These are phyloP conservation scores for Exophiala mesophila DNA, from an alignment of 2,329 filamentous ascomycete species.

Conservation along the genomic window DNA sequence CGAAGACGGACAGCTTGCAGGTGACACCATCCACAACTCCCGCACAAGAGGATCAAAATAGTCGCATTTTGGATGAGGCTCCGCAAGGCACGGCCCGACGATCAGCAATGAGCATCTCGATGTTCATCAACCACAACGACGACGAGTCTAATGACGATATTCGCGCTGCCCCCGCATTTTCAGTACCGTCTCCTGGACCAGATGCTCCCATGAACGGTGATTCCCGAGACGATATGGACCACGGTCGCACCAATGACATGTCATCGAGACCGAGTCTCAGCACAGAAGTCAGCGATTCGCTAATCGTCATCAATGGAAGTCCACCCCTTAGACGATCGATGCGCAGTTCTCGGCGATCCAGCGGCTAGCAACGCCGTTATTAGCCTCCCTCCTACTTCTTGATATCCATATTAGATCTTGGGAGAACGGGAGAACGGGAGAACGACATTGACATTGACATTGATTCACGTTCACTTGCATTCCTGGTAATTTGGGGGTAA, in stretches of 20 bases:
- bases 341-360: conserved; percentile 11
- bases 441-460: too few species aligned
- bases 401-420: too few species aligned
- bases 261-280: conserved; percentile 9
- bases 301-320: conserved; percentile 11
- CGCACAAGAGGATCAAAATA: conserved; percentile 6
- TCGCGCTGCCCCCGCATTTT: neutral
- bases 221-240: neutral
- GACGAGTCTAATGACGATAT: neutral
- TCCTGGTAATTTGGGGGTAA: too few species aligned
- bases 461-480: too few species aligned
- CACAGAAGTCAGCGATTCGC: conserved; percentile 14
- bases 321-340: conserved; percentile 16
- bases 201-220: neutral
- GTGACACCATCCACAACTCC: conserved; percentile 11
- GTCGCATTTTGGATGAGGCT: neutral
- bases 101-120: neutral
- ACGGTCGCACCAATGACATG: conserved; percentile 1
- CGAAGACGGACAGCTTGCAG: conserved; percentile 4
- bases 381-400: too few species aligned
- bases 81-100: neutral
- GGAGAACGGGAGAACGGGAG: too few species aligned
- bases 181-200: neutral
- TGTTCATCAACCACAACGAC: neutral
- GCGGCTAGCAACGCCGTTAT: conserved; percentile 8